phyloP scores from a whole-genome alignment of 1,284 basidiomycete genomes.

The Fomitopsis palustris region DNA sequence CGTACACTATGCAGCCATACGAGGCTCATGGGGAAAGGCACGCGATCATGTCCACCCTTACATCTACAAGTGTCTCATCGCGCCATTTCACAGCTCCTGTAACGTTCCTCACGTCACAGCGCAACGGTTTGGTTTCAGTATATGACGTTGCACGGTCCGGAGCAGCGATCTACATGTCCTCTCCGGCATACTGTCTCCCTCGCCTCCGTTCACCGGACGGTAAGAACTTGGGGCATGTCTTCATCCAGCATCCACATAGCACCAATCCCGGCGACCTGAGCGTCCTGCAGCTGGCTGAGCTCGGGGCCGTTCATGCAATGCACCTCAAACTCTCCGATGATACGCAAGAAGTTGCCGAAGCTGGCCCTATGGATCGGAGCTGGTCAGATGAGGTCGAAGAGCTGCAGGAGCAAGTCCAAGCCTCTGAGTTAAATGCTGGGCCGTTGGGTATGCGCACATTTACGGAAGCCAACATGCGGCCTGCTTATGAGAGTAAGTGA shows the following conservation, averaged over 20 bases:
- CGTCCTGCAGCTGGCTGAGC: conserved; percentile 45
- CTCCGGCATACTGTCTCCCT: conserved; percentile 43
- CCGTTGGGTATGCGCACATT: conserved; percentile 42
- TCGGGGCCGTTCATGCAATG: conserved; percentile 44
- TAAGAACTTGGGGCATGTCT: conserved; percentile 40
- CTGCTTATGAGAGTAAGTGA: conserved; percentile 49
- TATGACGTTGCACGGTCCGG: conserved; percentile 54
- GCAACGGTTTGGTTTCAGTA: conserved; percentile 53
- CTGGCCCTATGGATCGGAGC: background rate
- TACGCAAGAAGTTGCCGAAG: conserved; percentile 1
- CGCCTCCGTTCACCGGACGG: conserved; percentile 26
- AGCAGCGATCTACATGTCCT: conserved; percentile 39
- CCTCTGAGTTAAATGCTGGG: conserved; percentile 35
- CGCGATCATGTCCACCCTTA: conserved; percentile 7
- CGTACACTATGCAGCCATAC: conserved; percentile 46
- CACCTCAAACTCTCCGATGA: conserved; percentile 30
- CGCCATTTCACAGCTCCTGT: conserved; percentile 29
- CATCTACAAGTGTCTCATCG: conserved; percentile 2
- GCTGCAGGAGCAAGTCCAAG: conserved; percentile 28
- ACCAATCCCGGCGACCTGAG: conserved; percentile 26
- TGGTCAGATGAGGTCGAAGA: conserved; percentile 37
- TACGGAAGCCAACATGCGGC: conserved; percentile 44
- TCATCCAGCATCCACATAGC: conserved; percentile 36
- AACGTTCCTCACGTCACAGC: conserved; percentile 55
- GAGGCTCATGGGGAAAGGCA: conserved; percentile 36